Evolutionary conservation across 2,329 filamentous ascomycete species (phyloP), one percentile per base, ranked within the genome.

Genomic region (Penicillium digitatum): DNA sequence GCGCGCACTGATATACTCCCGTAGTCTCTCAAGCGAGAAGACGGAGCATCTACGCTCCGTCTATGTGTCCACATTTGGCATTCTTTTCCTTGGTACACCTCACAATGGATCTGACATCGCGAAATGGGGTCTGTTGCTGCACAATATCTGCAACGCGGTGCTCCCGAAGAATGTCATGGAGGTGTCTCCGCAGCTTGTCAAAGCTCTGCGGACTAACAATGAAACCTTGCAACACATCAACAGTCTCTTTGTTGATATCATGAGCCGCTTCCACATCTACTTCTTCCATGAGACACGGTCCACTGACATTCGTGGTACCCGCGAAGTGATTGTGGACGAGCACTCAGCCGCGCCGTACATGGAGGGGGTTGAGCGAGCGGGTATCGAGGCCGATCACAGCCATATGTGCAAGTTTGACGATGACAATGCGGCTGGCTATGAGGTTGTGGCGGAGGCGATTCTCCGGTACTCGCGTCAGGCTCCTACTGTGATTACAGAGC

Each of bases 251-350:
- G 78, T 86, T 18, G 85, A 90, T 48, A 84, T 90, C 27, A 85
- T 88, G 59, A 81, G 84, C 54, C 80, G 84, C 1, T 90, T 89
- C 66, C 81, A 84, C 60, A 84, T 91, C 48, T 87, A 88, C 64
- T 89, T 90, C 81, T 88, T 85, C 35, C 87, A 90, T 52, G 88
- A 92, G 67, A 86, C 85, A 43, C 83, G 86, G 62, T 87, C 86
- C 58, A 89, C 87, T 0, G 83, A 89, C 59, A 64, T 90, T 34
- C 86, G 82, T 62, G 84, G 83, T 2, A 83, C 83, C 0, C 84
- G 76, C 7, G 69, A 80, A 50, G 74, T 88, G 56, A 81, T 92
- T 35, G 88, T 92, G 3, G 87, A 90, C 55, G 79, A 87, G 51
- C 77, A 77, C 44, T 90, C 87, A 1, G 88, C 88, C 1, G 82